Evolutionary conservation across 768 basidiomycete species (phyloP).

Genomic region (Collybia sordida): DNA sequence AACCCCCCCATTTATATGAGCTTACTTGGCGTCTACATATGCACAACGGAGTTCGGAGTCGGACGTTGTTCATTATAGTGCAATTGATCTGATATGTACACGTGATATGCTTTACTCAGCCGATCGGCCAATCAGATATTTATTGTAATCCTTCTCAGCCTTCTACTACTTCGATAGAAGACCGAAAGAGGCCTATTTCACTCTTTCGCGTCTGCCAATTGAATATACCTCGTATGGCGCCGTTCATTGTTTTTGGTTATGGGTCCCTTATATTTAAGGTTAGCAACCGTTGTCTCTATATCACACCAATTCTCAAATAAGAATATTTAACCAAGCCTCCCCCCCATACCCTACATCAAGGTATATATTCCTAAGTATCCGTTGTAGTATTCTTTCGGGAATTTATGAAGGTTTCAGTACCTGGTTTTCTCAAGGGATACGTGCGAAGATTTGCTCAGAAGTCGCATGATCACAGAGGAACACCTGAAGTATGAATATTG

Average conservation of each 20-base stretch:
- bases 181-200: no score
- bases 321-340: slow-evolving; percentile 56
- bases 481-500: slow-evolving; percentile 58
- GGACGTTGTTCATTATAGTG: no score
- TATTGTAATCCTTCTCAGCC: no score
- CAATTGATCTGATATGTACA: no score
- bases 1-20: no score
- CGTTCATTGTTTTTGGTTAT: slow-evolving; percentile 87
- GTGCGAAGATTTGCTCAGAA: slow-evolving; percentile 88
- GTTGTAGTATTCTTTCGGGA: neutral
- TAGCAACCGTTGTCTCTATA: neutral
- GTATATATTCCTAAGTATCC: slow-evolving; percentile 32
- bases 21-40: no score
- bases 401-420: slow-evolving; percentile 34
- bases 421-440: slow-evolving; percentile 89
- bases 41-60: no score
- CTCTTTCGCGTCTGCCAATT: no score
- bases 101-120: no score
- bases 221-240: slow-evolving; percentile 3
- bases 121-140: no score
- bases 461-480: slow-evolving; percentile 92
- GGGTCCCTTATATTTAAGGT: slow-evolving; percentile 94
- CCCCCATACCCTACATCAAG: slow-evolving; percentile 70
- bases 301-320: neutral
- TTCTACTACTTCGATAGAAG: no score